phyloP scores from a whole-genome alignment of 1,139 yeast species.

The Suhomyces bribrorum region DNA sequence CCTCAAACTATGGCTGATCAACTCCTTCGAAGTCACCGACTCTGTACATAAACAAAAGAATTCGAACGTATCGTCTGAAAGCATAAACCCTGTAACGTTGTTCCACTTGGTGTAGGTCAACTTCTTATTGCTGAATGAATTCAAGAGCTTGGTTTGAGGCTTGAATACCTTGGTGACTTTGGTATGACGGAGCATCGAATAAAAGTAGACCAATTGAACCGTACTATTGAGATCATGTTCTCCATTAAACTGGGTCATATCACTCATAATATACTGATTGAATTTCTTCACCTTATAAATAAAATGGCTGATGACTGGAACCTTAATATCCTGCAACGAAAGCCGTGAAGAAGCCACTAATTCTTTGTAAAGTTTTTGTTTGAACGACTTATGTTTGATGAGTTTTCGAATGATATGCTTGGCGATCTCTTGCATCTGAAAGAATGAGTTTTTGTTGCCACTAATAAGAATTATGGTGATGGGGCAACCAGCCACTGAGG shows the following conservation, averaged over 20 bases:
- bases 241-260: constrained; percentile 20
- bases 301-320: constrained; percentile 73
- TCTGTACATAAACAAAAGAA: constrained; percentile 42
- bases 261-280: constrained; percentile 40
- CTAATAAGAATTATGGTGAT: constrained; percentile 72
- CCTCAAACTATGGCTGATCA: constrained; percentile 34
- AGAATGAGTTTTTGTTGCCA: constrained; percentile 82
- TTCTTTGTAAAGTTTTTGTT: constrained; percentile 40
- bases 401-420: constrained; percentile 51
- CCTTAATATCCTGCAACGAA: constrained; percentile 49
- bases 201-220: constrained; percentile 34
- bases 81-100: constrained; percentile 39
- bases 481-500: constrained; percentile 20
- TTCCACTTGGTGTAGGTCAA: constrained; percentile 38
- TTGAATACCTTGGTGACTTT: constrained; percentile 27
- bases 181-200: constrained; percentile 31
- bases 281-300: constrained; percentile 64
- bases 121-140: constrained; percentile 25
- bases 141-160: background rate
- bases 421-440: constrained; percentile 65
- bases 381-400: constrained; percentile 34
- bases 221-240: constrained; percentile 16
- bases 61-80: constrained; percentile 37
- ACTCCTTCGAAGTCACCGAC: constrained; percentile 28
- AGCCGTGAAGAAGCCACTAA: constrained; percentile 21